These are phyloP conservation scores for Epichloe amarillans DNA, from an alignment of 2,329 filamentous ascomycete species.

Conservation along the genomic window DNA sequence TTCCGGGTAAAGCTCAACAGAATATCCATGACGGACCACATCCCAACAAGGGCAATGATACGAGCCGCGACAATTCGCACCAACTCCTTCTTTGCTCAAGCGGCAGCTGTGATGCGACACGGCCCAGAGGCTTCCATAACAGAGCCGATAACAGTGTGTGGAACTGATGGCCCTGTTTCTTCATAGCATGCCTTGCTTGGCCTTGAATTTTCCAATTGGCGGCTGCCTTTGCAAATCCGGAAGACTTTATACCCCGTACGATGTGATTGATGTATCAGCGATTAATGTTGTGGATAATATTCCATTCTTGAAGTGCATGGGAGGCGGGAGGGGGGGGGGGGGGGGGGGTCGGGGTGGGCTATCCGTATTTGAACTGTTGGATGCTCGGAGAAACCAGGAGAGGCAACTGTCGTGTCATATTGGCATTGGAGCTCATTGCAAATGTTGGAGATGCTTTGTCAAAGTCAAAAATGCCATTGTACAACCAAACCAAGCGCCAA, in stretches of 20 bases:
- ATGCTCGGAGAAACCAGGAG: not conserved
- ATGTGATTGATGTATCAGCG: conserved; percentile 1
- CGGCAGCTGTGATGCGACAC: conserved; percentile 15
- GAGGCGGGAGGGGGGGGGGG: too few relatives aligned
- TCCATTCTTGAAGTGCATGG: too few relatives aligned
- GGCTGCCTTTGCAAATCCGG: not conserved
- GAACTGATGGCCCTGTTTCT: conserved; percentile 2
- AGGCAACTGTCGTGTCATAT: not conserved
- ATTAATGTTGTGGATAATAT: not conserved
- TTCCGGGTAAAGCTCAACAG: conserved; percentile 25
- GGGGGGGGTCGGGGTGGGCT: too few relatives aligned
- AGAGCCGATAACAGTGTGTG: conserved; percentile 6
- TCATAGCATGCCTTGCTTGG: not conserved
- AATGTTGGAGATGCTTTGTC: too few relatives aligned
- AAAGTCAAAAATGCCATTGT: too few relatives aligned
- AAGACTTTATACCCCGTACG: not conserved
- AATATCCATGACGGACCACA: conserved; percentile 18
- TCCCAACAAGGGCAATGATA: conserved; percentile 18
- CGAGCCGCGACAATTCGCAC: conserved; percentile 24
- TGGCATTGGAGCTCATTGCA: not conserved
- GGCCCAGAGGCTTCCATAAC: conserved; percentile 8
- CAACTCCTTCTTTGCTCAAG: conserved; percentile 27
- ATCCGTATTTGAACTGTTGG: too few relatives aligned
- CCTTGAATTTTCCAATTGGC: not conserved
- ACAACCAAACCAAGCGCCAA: not conserved